Evolutionary conservation across 2,329 filamentous ascomycete species (phyloP), one percentile per base, ranked within the genome.

Genomic region (Colletotrichum lupini): DNA sequence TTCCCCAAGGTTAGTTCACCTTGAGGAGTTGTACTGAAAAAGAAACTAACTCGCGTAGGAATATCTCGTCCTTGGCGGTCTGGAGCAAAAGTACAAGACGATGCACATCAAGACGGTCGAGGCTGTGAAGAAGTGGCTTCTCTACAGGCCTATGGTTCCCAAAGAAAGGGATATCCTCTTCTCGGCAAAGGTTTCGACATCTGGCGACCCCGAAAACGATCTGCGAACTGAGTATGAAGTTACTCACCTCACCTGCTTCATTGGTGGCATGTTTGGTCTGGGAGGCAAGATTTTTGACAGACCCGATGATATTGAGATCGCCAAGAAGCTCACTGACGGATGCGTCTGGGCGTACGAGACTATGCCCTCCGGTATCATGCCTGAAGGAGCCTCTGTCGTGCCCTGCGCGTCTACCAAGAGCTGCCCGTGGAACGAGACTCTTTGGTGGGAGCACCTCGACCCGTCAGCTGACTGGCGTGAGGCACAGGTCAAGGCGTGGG

Each of bases 121-220:
- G 5, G 91, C 91, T 0, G 90, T 92, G 46, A 93, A 93, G 76
- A 87, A 94, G 75, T 88, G 93, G 80, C 87, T 97, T 11, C 89
- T 97, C 70, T 97, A 91, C 82, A 89, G 92, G 5, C 95, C 95
- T 0, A 93, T 97, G 90, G 88, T 91, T 24, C 88, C 91, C 7
- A 88, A 89, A 35, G 85, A 88, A 7, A 85, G 89, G 66, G 90
- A 96, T 73, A 89, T 97, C n/a, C 87, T 97, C 3, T 91, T 97
- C 74, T 90, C 93, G 0, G 92, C 93, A 28, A 91, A 91, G 76
- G 81, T 90, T n/a, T 84, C 80, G 59, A 86, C 88, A 11, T 80
- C 77, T 1, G 86, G 86, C 16, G 81, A 85, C 3, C 84, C 79
- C 2, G 81, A 83, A 57, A 76, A 78, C 9, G 82, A 86, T 11